A percentile compares a stretch with the other conserved stretches of the same genome.
Evolutionary conservation across 192 early-diverging fungal genomes (phyloP).

Genomic region (Podila horticola): DNA sequence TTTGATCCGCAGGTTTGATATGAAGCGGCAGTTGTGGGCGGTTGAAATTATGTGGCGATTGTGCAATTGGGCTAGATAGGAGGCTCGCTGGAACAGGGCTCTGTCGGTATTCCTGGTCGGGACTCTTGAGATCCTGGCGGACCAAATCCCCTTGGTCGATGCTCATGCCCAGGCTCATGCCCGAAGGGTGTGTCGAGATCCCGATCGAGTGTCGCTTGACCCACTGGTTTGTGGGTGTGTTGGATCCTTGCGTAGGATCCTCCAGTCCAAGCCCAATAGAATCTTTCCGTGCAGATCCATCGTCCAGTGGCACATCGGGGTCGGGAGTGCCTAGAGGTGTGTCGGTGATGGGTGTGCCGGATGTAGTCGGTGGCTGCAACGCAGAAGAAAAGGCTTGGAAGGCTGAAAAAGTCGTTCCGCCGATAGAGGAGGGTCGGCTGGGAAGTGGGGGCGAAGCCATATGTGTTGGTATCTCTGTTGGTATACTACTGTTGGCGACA

Average conservation of each 20-base stretch:
- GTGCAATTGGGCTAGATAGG: neutral
- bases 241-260: neutral
- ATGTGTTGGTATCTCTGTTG: constrained; percentile 43
- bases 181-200: constrained; percentile 29
- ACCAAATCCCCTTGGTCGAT: constrained; percentile 31
- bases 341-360: constrained; percentile 1
- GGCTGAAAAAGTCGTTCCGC: constrained; percentile 23
- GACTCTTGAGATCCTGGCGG: constrained; percentile 36
- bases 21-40: neutral
- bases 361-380: neutral
- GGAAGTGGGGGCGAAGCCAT: constrained; percentile 40
- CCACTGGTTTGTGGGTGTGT: constrained; percentile 8
- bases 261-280: constrained; percentile 17
- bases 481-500: constrained; percentile 22
- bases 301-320: neutral
- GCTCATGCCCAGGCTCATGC: constrained; percentile 18
- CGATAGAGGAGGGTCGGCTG: constrained; percentile 13
- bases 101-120: constrained; percentile 10
- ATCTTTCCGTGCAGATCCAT: neutral
- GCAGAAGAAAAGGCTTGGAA: constrained; percentile 32
- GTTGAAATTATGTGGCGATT: neutral
- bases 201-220: constrained; percentile 16
- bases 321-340: neutral
- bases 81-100: neutral
- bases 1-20: neutral